Evolutionary conservation across 805 yeast genomes (phyloP).

Genomic region (Yamadazyma scolyti): DNA sequence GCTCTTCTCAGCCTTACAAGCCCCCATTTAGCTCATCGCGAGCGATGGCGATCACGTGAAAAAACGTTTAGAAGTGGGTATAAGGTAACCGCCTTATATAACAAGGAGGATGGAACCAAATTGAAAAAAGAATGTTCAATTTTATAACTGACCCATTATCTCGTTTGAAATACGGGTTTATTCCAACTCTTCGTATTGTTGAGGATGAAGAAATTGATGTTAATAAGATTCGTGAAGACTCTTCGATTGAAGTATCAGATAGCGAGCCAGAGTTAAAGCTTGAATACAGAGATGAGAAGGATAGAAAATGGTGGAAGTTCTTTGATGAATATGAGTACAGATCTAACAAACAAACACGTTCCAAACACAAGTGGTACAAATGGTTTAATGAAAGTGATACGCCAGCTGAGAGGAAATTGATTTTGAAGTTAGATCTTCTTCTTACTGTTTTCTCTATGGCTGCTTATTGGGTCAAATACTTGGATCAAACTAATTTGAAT

Average conservation of each 20-base stretch:
- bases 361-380: constrained; percentile 29
- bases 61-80: neutral
- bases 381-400: constrained; percentile 52
- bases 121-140: constrained; percentile 1
- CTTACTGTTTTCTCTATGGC: constrained; percentile 30
- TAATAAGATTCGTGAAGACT: neutral
- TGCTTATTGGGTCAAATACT: constrained; percentile 63
- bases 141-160: constrained; percentile 8
- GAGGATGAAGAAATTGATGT: constrained; percentile 2
- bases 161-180: constrained; percentile 12
- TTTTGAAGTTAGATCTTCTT: constrained; percentile 28
- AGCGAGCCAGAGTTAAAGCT: constrained; percentile 6
- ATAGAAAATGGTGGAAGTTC: constrained; percentile 32
- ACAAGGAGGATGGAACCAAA: neutral
- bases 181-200: constrained; percentile 8
- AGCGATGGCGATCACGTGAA: constrained; percentile 5
- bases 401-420: constrained; percentile 27
- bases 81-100: neutral
- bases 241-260: neutral
- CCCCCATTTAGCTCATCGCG: no score
- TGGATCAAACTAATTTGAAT: constrained; percentile 57
- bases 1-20: no score
- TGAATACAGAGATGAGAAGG: constrained; percentile 33
- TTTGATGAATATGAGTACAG: constrained; percentile 62
- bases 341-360: constrained; percentile 24